phyloP scores from a whole-genome alignment of 257 asterid genomes.

The Rehmannia glutinosa region DNA sequence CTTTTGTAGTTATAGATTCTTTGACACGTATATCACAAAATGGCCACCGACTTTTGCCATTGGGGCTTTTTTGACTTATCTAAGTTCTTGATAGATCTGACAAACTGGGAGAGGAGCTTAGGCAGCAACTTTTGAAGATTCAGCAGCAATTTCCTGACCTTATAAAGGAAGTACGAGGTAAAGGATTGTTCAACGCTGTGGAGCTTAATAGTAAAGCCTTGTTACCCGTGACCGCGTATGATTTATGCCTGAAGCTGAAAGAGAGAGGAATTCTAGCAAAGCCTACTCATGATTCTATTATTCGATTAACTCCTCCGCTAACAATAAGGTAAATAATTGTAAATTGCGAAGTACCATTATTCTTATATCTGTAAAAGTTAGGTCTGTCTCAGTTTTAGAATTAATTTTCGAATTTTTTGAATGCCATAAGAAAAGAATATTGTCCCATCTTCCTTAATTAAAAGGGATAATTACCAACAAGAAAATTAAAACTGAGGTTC shows the following conservation, averaged over 20 bases:
- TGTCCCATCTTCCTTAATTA: too few species aligned
- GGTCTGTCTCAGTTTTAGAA: too few species aligned
- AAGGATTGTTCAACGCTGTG: constrained; percentile 86
- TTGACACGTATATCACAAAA: neutral
- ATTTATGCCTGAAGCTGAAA: constrained; percentile 84
- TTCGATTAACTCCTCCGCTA: constrained; percentile 88
- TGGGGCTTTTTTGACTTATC: neutral
- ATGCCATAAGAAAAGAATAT: too few species aligned
- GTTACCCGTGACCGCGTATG: constrained; percentile 75
- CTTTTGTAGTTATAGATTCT: too few species aligned
- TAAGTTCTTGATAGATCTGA: constrained; percentile 48
- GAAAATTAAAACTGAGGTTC: too few species aligned
- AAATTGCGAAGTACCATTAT: too few species aligned
- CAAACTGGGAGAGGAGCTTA: constrained; percentile 63
- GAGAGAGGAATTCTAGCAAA: constrained; percentile 92
- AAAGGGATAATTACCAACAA: too few species aligned
- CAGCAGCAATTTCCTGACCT: constrained; percentile 62
- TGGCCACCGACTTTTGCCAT: neutral
- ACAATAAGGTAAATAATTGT: constrained; percentile 55
- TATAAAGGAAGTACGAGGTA: constrained; percentile 85
- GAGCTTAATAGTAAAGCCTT: constrained; percentile 72
- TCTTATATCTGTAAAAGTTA: too few species aligned
- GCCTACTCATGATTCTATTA: constrained; percentile 82
- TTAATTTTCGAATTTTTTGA: too few species aligned
- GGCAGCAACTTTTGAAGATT: constrained; percentile 52